phyloP scores from a whole-genome alignment of 495 filamentous ascomycete genomes.

The Tuber microsphaerosporum region DNA sequence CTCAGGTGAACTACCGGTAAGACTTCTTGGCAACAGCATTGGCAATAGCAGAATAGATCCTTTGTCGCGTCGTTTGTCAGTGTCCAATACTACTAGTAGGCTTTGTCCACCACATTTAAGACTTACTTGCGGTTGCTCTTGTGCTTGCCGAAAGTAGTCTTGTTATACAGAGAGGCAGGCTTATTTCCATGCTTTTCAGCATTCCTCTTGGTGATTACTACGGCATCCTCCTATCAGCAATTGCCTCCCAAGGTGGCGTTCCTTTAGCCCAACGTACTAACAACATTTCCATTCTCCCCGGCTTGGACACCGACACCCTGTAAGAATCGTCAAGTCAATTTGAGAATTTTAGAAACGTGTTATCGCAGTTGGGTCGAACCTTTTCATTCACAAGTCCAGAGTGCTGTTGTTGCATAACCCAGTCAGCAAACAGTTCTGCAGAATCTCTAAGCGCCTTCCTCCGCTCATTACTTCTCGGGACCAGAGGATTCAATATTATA shows the following conservation, averaged over 20 bases:
- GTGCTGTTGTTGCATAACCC: slow-evolving; percentile 51
- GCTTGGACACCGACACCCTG: slow-evolving; percentile 74
- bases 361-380: slow-evolving; percentile 51
- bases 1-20: slow-evolving; percentile 49
- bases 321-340: slow-evolving; percentile 28
- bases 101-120: slow-evolving; percentile 5
- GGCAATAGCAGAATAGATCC: slow-evolving; percentile 82
- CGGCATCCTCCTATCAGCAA: neutral
- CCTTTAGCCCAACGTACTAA: slow-evolving; percentile 35
- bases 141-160: slow-evolving; percentile 59
- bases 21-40: slow-evolving; percentile 68
- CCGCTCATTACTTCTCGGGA: neutral
- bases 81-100: neutral
- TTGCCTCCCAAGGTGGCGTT: neutral
- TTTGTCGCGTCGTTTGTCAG: slow-evolving; percentile 43
- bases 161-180: slow-evolving; percentile 59
- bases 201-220: slow-evolving; percentile 73
- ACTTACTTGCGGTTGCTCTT: slow-evolving; percentile 73
- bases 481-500: slow-evolving; percentile 43
- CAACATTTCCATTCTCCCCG: slow-evolving; percentile 61
- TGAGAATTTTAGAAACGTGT: neutral
- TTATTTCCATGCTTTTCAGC: slow-evolving; percentile 53
- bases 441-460: neutral
- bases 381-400: slow-evolving; percentile 87
- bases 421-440: slow-evolving; percentile 38